Base-by-base conservation (phyloP, 371 early-diverging fungal species). In the Nematocida homosporus region DNA sequence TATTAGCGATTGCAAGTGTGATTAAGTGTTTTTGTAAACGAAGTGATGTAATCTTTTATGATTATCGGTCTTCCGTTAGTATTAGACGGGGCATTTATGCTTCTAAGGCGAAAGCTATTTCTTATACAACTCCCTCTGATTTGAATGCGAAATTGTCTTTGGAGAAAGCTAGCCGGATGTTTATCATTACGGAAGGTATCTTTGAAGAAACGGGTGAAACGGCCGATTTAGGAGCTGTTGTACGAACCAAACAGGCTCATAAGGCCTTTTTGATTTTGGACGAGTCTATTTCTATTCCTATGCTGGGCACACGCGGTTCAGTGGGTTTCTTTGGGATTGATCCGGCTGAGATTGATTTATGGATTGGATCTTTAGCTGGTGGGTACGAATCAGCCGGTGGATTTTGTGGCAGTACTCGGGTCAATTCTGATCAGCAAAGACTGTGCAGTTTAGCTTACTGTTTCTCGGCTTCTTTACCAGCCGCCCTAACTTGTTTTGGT, bases 381-480 rank as follows among this genome's bases (percentile, higher is more conserved):
- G 87, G 92, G 0, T 83, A 94, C 25, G 88, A 90, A 29, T 85
- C 91, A 0, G 87, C 91, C 1, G 99, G 99, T 61, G 97, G 95
- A 3, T 99, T 97, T 87, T 91, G 92, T 83, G 89, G 89, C 59
- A 92, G 93, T 23, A 86, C 87, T 64, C 86, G 86, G 67, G 90
- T 92, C 63, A 88, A 93, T 40, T 87, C 92, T 25, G 94, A 95
- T 75, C 93, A 95, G 85, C 90, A 94, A 84, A 88, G 95, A 53
- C 87, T 99, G 4, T 90, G 91, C 6, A 93, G 94, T 6, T 85
- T 86, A 20, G 90, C 93, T 0, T 99, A 97, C 83, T 91, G 91
- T 68, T 99, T 92, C 85, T 95, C 96, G 32, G 99, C 99, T 3
- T 91, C 97, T 13, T 87, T 97, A 42, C 99, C 99, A 6, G 93